Conservation (phyloP, 2,329 filamentous ascomycete species). For the Pseudofabraea citricarpa region DNA sequence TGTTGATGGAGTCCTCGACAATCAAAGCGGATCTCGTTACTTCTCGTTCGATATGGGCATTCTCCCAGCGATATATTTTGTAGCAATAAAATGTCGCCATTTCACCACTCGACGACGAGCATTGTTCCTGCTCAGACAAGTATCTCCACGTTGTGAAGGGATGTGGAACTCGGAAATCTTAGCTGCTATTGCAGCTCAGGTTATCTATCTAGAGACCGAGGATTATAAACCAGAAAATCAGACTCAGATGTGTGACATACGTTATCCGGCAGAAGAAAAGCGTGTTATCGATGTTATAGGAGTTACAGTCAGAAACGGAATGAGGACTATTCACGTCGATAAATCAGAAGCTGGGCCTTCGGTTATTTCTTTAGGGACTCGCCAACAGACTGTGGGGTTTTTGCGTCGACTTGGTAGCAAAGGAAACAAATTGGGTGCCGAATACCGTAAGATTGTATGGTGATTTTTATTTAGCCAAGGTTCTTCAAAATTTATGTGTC, state of each 20-base stretch:
- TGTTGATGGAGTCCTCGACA: not conserved
- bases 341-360: not conserved
- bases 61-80: not conserved
- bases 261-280: not conserved
- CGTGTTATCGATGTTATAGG: not conserved
- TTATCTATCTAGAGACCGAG: not conserved
- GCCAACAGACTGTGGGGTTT: not conserved
- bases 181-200: not conserved
- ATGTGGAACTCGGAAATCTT: not conserved
- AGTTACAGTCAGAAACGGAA: not conserved
- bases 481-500: too few relatives aligned
- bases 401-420: not conserved
- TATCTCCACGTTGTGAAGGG: not conserved
- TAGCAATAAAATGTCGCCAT: not conserved
- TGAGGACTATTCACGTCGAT: not conserved
- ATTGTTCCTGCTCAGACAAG: not conserved
- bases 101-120: not conserved
- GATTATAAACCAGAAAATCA: not conserved
- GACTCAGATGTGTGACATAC: not conserved
- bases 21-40: not conserved
- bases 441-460: not conserved
- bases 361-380: not conserved
- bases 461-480: too few relatives aligned
- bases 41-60: not conserved
- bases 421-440: not conserved